phyloP scores from a whole-genome alignment of 306 rosid genomes.

The Vicia faba region DNA sequence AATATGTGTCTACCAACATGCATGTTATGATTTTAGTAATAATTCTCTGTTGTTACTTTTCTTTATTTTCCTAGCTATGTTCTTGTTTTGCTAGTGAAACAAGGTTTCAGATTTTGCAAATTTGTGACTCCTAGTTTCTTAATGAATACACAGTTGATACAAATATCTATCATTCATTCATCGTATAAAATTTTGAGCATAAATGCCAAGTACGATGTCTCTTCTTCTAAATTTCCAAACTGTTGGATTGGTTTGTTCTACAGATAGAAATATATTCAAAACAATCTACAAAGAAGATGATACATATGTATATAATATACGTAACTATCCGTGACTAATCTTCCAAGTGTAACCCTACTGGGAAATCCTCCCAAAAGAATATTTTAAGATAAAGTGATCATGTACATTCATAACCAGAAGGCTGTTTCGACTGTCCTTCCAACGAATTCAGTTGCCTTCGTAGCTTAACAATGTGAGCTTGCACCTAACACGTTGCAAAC shows the following conservation, averaged over 20 bases:
- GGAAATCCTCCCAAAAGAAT: slow-evolving; percentile 18
- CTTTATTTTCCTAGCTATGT: background rate
- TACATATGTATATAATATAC: slow-evolving; percentile 33
- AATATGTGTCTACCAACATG: background rate
- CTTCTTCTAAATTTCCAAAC: slow-evolving; percentile 27
- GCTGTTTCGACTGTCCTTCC: slow-evolving; percentile 80
- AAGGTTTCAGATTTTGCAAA: background rate
- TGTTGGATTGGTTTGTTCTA: slow-evolving; percentile 12
- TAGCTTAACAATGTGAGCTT: slow-evolving; percentile 85
- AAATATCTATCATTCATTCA: slow-evolving; percentile 12
- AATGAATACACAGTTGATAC: background rate
- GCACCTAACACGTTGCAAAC: slow-evolving; percentile 65
- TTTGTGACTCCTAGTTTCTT: slow-evolving; percentile 1
- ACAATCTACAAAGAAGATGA: slow-evolving; percentile 34
- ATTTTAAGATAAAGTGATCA: slow-evolving; percentile 30
- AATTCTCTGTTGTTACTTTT: background rate
- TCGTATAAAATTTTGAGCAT: slow-evolving; percentile 5
- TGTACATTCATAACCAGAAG: slow-evolving; percentile 65
- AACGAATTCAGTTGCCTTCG: slow-evolving; percentile 76
- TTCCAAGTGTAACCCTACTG: slow-evolving; percentile 29
- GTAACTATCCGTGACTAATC: slow-evolving; percentile 31
- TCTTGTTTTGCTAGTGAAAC: slow-evolving; percentile 5
- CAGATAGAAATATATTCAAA: slow-evolving; percentile 33
- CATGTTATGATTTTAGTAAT: background rate
- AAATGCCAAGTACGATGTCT: slow-evolving; percentile 21